Base-by-base conservation (phyloP, 495 filamentous ascomycete genomes). In the Lasiosphaeria miniovina region DNA sequence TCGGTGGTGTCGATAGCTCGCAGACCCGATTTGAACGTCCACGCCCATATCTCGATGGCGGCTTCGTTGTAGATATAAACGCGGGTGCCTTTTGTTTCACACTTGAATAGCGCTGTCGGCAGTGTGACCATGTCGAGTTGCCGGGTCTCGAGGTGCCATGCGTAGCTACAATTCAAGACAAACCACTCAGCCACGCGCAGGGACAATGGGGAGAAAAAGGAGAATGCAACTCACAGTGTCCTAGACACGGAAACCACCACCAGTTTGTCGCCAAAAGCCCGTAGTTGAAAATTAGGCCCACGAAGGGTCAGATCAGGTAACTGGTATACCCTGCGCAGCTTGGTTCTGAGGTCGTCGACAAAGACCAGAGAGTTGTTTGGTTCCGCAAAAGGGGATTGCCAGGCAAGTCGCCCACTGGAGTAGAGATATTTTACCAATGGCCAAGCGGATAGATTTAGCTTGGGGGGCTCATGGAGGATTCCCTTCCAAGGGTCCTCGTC, bases 351-450 rank as follows among this genome's bases (percentile, higher is more conserved):
- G 51, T 66, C 60, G 12, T 76, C 74, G 8, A 76, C 65, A n/a
- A 66, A 36, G 9, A 64, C 40, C 17, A 51, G 31, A 0, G 52
- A 4, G 10, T 52, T 9, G 3, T 58, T 34, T 5, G 24, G 34
- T 15, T 33, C 3, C 38, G 4, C 3, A 15, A 11, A 34, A 7
- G 10, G 4, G 4, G 65, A n/a, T 38, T 36, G 43, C 67, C 67
- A 76, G 6, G 72, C 71, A 43, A 74, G 61, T 50, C 59, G 74
- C 12, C 74, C 71, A 46, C 46, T 54, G 12, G 52, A 58, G 54
- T 75, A 74, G 11, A 62, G 10, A 5, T 31, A 3, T 36, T 1
- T 55, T 11, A 15, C 9, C 7, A 1, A 7, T 48, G 45, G 7
- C 36, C 24, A 48, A 48, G 10, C 46, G 8, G 32, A 32, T 7